phyloP scores from a whole-genome alignment of 305 asterid genomes.

The Solanum hybrid region DNA sequence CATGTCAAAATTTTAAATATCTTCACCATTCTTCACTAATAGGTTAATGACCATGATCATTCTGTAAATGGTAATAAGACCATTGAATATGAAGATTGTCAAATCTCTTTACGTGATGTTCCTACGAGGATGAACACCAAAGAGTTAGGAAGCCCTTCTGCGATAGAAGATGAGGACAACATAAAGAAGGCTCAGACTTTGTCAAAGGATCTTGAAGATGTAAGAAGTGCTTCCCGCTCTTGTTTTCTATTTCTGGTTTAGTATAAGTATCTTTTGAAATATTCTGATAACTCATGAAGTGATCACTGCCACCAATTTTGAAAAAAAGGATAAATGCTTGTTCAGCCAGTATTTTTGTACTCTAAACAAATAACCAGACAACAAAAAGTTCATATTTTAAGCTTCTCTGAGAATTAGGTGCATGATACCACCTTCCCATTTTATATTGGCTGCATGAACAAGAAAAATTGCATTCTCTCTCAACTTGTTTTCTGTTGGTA shows the following conservation, averaged over 20 bases:
- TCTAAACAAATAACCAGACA: not conserved
- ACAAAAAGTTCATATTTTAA: not conserved
- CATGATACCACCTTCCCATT: not conserved
- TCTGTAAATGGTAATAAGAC: conserved; percentile 18
- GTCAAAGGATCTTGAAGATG: conserved; percentile 66
- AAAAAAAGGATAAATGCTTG: not conserved
- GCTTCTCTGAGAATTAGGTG: not conserved
- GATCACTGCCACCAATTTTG: not conserved
- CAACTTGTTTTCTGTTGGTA: not conserved
- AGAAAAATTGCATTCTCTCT: not conserved
- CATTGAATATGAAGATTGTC: conserved; percentile 15
- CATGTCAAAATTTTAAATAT: conserved; percentile 7
- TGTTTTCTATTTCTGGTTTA: not conserved
- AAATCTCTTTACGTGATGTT: conserved; percentile 17
- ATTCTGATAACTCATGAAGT: not conserved
- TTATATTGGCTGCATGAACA: not conserved
- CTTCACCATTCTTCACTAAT: not conserved
- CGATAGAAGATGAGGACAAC: conserved; percentile 33
- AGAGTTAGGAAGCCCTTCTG: conserved; percentile 36
- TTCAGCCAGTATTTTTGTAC: not conserved
- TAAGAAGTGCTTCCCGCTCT: conserved; percentile 26
- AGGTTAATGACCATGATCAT: conserved; percentile 31
- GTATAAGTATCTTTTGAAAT: not conserved
- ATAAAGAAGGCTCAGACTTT: conserved; percentile 62
- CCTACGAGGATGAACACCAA: conserved; percentile 23